phyloP scores from a whole-genome alignment of 345 rosid genomes.

The Lenwebbia sp. region DNA sequence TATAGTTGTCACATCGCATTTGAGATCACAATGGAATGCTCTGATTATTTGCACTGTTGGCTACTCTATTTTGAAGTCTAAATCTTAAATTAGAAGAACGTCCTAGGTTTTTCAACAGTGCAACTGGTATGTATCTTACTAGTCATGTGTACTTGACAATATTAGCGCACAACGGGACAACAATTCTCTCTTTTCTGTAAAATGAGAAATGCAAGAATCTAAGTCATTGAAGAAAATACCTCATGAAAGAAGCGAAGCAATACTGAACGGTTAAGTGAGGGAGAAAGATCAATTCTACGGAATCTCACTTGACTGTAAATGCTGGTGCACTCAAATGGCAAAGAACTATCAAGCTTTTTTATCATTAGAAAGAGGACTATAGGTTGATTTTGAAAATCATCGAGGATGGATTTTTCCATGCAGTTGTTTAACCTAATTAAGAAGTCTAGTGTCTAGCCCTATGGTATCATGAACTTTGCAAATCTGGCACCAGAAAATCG shows the following conservation, averaged over 20 bases:
- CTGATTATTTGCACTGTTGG: background rate
- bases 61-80: background rate
- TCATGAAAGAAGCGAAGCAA: background rate
- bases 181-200: background rate
- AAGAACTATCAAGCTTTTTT: too few species aligned
- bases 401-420: too few species aligned
- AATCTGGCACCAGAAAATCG: background rate
- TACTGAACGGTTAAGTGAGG: too few species aligned
- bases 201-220: background rate
- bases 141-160: too few species aligned
- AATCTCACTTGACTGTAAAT: too few species aligned
- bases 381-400: too few species aligned
- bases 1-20: background rate
- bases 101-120: background rate
- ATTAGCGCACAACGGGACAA: background rate
- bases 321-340: too few species aligned
- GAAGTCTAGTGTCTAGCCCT: too few species aligned
- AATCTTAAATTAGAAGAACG: background rate
- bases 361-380: too few species aligned
- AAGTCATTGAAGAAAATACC: background rate
- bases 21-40: background rate
- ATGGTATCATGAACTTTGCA: background rate
- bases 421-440: too few species aligned
- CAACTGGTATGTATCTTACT: too few species aligned
- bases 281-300: too few species aligned